These are phyloP conservation scores for Yamadazyma philogaea DNA, from an alignment of 805 yeast species.

Conservation along the genomic window DNA sequence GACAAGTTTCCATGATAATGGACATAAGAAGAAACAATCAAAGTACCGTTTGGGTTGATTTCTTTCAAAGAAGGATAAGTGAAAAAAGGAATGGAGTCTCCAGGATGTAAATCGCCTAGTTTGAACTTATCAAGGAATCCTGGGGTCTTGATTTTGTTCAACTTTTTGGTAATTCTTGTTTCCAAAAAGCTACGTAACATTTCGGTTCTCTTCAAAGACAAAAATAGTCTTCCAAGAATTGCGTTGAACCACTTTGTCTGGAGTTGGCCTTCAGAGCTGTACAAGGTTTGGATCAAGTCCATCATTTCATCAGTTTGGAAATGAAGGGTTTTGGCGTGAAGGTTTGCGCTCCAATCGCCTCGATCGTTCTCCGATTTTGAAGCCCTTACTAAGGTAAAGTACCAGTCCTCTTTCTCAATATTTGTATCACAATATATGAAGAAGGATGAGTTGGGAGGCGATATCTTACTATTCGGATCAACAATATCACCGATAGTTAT, in stretches of 20 bases:
- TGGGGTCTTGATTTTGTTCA: slow-evolving; percentile 78
- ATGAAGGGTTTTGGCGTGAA: slow-evolving; percentile 71
- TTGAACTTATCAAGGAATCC: slow-evolving; percentile 82
- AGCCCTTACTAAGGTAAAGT: slow-evolving; percentile 78
- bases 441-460: slow-evolving; percentile 40
- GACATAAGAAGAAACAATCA: slow-evolving; percentile 58
- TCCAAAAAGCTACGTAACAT: slow-evolving; percentile 56
- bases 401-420: slow-evolving; percentile 89
- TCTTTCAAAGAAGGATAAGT: slow-evolving; percentile 68
- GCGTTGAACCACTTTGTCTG: slow-evolving; percentile 93
- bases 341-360: slow-evolving; percentile 41
- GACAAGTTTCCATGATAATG: slow-evolving; percentile 74
- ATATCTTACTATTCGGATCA: slow-evolving; percentile 17
- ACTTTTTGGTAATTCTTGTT: slow-evolving; percentile 62
- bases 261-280: slow-evolving; percentile 79
- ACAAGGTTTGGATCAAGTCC: slow-evolving; percentile 68
- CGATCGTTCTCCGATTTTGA: slow-evolving; percentile 44
- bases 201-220: slow-evolving; percentile 72
- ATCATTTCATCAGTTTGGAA: slow-evolving; percentile 70
- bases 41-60: slow-evolving; percentile 76
- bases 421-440: slow-evolving; percentile 77
- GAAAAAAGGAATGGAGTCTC: slow-evolving; percentile 75
- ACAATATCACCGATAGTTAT: slow-evolving; percentile 26
- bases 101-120: slow-evolving; percentile 69
- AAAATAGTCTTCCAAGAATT: slow-evolving; percentile 73